phyloP scores from a whole-genome alignment of 192 early-diverging fungal genomes.

The Coemansia biformis region DNA sequence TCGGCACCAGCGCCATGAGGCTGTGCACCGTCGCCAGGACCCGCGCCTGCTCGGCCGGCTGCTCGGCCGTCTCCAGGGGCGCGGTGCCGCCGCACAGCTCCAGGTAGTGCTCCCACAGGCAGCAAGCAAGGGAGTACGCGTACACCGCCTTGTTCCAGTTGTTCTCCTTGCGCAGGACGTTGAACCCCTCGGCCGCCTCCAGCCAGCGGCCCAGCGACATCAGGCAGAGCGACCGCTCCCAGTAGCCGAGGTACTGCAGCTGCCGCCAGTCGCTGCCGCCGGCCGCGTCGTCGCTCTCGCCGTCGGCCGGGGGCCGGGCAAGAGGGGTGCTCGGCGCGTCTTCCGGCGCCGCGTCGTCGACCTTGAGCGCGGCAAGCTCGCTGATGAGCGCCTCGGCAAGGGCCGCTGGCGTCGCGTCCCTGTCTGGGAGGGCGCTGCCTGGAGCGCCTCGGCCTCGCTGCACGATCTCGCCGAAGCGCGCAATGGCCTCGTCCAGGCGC shows the following conservation, averaged over 20 bases:
- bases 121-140: constrained; percentile 65
- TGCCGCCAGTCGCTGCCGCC: constrained; percentile 58
- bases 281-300: background rate
- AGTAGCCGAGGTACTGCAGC: constrained; percentile 73
- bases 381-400: constrained; percentile 5
- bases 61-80: constrained; percentile 2
- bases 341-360: constrained; percentile 36
- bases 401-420: constrained; percentile 4
- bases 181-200: constrained; percentile 56
- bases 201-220: constrained; percentile 60
- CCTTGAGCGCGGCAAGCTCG: constrained; percentile 44
- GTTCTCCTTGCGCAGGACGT: constrained; percentile 66
- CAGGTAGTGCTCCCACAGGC: constrained; percentile 53
- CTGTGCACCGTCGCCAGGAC: constrained; percentile 49
- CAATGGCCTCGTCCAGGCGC: constrained; percentile 57
- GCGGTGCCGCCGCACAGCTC: constrained; percentile 5
- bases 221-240: constrained; percentile 69
- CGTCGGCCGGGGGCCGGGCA: background rate
- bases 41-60: constrained; percentile 15
- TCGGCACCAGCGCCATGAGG: constrained; percentile 65
- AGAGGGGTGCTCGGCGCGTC: background rate
- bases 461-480: constrained; percentile 48
- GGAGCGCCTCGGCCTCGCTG: constrained; percentile 6
- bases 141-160: constrained; percentile 83
- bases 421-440: background rate